Evolutionary conservation across 2,329 filamentous ascomycete species (phyloP).

Genomic region (Neurospora sp.): DNA sequence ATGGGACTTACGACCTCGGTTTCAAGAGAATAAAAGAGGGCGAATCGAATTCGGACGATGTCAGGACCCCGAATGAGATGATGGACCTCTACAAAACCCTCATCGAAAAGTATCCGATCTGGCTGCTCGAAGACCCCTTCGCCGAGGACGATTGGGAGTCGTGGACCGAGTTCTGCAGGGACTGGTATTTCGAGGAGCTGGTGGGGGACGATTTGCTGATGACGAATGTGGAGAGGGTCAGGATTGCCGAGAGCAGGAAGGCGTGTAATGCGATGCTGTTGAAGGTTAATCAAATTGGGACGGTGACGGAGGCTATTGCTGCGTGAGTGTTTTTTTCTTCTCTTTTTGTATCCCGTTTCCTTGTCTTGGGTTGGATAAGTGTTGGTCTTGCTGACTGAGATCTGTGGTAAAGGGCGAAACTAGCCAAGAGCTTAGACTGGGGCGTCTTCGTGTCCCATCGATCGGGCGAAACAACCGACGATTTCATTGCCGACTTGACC

Average conservation of each 20-base stretch:
- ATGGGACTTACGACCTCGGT: slow-evolving; percentile 26
- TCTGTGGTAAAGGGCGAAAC: slow-evolving; percentile 17
- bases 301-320: slow-evolving; percentile 28
- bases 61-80: slow-evolving; percentile 7
- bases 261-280: slow-evolving; percentile 31
- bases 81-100: slow-evolving; percentile 7
- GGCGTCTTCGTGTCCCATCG: slow-evolving; percentile 32
- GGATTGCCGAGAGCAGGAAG: slow-evolving; percentile 24
- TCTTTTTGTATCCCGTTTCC: background rate
- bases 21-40: slow-evolving; percentile 22
- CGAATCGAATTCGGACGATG: slow-evolving; percentile 4
- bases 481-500: slow-evolving; percentile 32
- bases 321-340: slow-evolving; percentile 20
- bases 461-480: slow-evolving; percentile 31
- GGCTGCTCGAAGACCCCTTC: slow-evolving; percentile 6
- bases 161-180: slow-evolving; percentile 26
- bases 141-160: slow-evolving; percentile 11
- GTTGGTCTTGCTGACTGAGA: background rate
- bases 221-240: slow-evolving; percentile 27
- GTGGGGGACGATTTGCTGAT: slow-evolving; percentile 32
- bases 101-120: slow-evolving; percentile 4
- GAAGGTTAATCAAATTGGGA: slow-evolving; percentile 34
- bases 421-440: slow-evolving; percentile 25
- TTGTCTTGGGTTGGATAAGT: background rate
- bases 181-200: slow-evolving; percentile 22